phyloP scores from a whole-genome alignment of 73 alveolate genomes.

The Vitrella brassicaformis region DNA sequence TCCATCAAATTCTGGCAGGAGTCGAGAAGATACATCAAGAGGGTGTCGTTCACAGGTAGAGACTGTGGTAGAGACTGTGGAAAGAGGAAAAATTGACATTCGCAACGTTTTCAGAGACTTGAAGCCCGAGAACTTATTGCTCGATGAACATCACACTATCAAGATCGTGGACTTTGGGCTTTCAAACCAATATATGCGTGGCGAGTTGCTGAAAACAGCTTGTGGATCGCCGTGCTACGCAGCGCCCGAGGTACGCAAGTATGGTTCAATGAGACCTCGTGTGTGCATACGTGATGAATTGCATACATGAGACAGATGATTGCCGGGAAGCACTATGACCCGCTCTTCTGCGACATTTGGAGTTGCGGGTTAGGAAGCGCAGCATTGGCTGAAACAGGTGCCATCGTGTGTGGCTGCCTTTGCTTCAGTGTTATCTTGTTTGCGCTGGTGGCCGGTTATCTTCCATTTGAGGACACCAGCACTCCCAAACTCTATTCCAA shows the following conservation, averaged over 20 bases:
- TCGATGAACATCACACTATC: slow-evolving; percentile 51
- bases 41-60: slow-evolving; percentile 26
- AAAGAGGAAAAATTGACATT: too few species aligned
- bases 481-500: slow-evolving; percentile 62
- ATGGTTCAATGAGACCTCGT: too few species aligned
- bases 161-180: slow-evolving; percentile 63
- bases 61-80: too few species aligned
- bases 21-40: slow-evolving; percentile 51
- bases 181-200: slow-evolving; percentile 45
- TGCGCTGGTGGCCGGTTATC: slow-evolving; percentile 79
- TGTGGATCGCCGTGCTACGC: slow-evolving; percentile 41
- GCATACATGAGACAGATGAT: too few species aligned
- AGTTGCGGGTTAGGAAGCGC: slow-evolving; percentile 31
- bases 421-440: slow-evolving; percentile 80
- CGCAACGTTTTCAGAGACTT: slow-evolving; percentile 53
- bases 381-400: too few species aligned
- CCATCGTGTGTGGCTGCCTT: too few species aligned
- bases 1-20: slow-evolving; percentile 65
- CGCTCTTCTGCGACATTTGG: slow-evolving; percentile 28
- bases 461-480: slow-evolving; percentile 79
- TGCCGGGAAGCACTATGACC: slow-evolving; percentile 20
- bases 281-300: too few species aligned
- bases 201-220: slow-evolving; percentile 26
- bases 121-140: slow-evolving; percentile 63
- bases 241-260: too few species aligned